Base-by-base conservation (phyloP, 345 rosid species). In the Salix exigua region DNA sequence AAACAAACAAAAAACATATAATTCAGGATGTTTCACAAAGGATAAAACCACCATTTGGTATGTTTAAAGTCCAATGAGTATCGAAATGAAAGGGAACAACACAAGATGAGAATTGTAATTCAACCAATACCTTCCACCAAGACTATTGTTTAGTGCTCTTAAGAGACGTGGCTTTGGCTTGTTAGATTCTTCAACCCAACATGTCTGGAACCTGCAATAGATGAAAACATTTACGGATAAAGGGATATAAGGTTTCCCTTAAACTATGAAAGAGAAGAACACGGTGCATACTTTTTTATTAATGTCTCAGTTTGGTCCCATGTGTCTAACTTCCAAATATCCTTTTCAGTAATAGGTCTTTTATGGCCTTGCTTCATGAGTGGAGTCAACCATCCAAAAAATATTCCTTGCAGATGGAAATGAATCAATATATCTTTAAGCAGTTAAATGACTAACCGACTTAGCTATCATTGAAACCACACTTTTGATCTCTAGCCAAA, bases 301-400 rank as follows among this genome's bases (percentile, higher is more conserved):
- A 96, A 85, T 8, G 90, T 94, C 87, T 91, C 97, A 28, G 99
- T 89, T 66, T 68, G 92, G 86, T 96, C 99, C 99, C 98, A 94
- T 31, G 87, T 83, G 79, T 96, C 99, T 72, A 96, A 84, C 75
- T 92, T 88, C 99, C 99, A 94, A 37, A 96, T 86, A 81, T 96
- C 99, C 87, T 88, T 96, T 83, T 94, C 98, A 2, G 95, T 94
- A 71, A 96, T 88, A 69, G 97, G 94, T 76, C 87, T 88, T 85
- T 87, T 86, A 21, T 91, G 90, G 67, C 98, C 99, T 80, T 74
- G 85, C 91, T 88, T 77, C 99, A 96, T 92, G 72, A 96, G 86
- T 37, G 98, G 93, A 82, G 86, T 90, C 89, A 94, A 85, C 99
- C 99, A 96, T 73, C 94, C 79, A 82, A 91, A 96, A 79, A 38